These are phyloP conservation scores for Vanderwaltozyma polyspora DNA, from an alignment of 805 yeast genomes.

Conservation along the genomic window DNA sequence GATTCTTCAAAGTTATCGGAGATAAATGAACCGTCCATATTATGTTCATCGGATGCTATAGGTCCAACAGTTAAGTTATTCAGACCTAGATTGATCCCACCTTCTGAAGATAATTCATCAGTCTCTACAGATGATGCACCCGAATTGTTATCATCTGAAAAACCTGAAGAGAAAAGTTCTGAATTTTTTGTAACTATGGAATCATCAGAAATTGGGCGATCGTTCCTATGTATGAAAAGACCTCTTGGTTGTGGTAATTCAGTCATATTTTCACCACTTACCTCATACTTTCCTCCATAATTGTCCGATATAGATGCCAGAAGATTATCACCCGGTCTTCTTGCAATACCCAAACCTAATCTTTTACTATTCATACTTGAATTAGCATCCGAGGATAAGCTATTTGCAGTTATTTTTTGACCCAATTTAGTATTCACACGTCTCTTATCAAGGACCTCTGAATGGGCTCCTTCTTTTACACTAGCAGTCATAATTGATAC, in stretches of 20 bases:
- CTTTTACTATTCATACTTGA: conserved; percentile 8
- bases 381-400: too few species aligned
- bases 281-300: not conserved
- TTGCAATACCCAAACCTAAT: conserved; percentile 21
- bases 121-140: conserved; percentile 19
- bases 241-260: conserved; percentile 13
- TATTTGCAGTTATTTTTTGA: too few species aligned
- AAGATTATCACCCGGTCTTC: conserved; percentile 27
- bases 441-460: too few species aligned
- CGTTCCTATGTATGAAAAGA: conserved; percentile 7
- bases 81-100: conserved; percentile 1
- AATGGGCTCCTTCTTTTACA: too few species aligned
- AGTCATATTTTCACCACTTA: not conserved
- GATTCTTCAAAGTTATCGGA: not conserved
- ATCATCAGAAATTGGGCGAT: conserved; percentile 21
- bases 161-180: conserved; percentile 20
- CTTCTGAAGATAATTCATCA: conserved; percentile 10
- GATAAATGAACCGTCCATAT: not conserved
- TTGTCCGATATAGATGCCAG: conserved; percentile 5
- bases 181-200: conserved; percentile 18
- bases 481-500: too few species aligned
- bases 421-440: too few species aligned
- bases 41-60: not conserved
- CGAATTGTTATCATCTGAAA: conserved; percentile 15
- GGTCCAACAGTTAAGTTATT: not conserved